phyloP scores from a whole-genome alignment of 2,329 filamentous ascomycete species.

The Huntiella savannae region DNA sequence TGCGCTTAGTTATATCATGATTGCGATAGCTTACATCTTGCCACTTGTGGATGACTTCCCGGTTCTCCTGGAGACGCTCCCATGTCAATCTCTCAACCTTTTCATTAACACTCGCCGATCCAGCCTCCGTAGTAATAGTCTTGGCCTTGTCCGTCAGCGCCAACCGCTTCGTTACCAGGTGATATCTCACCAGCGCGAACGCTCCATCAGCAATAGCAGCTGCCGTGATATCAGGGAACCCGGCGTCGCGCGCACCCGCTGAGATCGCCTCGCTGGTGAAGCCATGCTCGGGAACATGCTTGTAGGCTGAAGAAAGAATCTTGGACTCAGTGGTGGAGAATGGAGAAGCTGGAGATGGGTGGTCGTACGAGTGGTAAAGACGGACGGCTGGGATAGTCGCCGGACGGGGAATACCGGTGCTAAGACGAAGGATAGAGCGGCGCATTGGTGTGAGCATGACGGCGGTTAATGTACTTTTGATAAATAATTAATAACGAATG shows the following conservation, averaged over 20 bases:
- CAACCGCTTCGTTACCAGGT: conserved; percentile 49
- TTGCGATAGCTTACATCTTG: conserved; percentile 47
- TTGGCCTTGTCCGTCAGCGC: conserved; percentile 29
- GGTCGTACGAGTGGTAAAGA: conserved; percentile 56
- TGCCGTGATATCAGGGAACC: conserved; percentile 71
- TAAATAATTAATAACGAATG: too few species aligned
- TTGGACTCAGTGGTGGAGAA: conserved; percentile 51
- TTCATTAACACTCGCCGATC: conserved; percentile 29
- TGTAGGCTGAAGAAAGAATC: conserved; percentile 66
- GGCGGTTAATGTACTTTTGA: neutral
- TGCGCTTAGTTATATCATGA: neutral
- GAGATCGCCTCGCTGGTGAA: conserved; percentile 59
- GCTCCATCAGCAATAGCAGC: conserved; percentile 63
- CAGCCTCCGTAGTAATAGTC: conserved; percentile 21
- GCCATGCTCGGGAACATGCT: conserved; percentile 61
- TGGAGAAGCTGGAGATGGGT: conserved; percentile 35
- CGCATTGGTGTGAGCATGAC: neutral
- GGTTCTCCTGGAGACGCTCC: conserved; percentile 59
- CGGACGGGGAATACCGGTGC: neutral
- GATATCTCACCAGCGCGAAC: conserved; percentile 66
- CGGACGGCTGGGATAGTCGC: conserved; percentile 13
- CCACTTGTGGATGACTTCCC: conserved; percentile 54
- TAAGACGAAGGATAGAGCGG: neutral
- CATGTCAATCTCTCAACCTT: conserved; percentile 57
- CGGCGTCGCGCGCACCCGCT: conserved; percentile 63